Evolutionary conservation across 352 stramenopile genomes (phyloP), one percentile per base, ranked within the genome.

Genomic region (Thalassiosira ordinaria): DNA sequence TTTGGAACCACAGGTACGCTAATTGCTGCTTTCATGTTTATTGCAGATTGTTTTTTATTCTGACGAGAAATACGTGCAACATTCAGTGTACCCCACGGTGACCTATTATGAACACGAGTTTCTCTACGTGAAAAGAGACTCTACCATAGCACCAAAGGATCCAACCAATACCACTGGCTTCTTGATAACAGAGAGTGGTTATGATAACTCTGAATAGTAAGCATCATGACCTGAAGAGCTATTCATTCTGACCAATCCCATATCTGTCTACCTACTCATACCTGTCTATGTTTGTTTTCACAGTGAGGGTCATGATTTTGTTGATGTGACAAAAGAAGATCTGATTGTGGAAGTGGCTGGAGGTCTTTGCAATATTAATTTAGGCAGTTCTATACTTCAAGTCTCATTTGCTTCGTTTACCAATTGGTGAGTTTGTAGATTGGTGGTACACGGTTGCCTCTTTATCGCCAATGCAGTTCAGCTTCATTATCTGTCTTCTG

Each of bases 271-370:
- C n/a, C n/a, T n/a, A n/a, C n/a, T n/a, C n/a, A n/a, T n/a, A n/a
- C n/a, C n/a, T n/a, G n/a, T n/a, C n/a, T n/a, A n/a, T n/a, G n/a
- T n/a, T n/a, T n/a, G n/a, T n/a, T n/a, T n/a, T n/a, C n/a, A n/a
- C n/a, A n/a, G n/a, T n/a, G 44, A 52, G 9, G n/a, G n/a, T 52
- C 44, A 52, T 52, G 44, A 52, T 52, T 52, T 52, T 18, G 7
- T 18, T 52, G 44, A 52, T 22, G 20, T 24, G 9, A 52, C 44
- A 5, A 52, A 3, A 20, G 6, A 16, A 52, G 20, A 16, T 52
- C 5, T 52, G n/a, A 52, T 24, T 24, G 44, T 52, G 3, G 9
- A 16, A 24, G 44, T 52, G 3, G 44, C 44, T 6, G 44, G 44
- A 24, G 44, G 44, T 7, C 4, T 52, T 6, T 52, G 44, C n/a